Evolutionary conservation across 2,329 filamentous ascomycete genomes (phyloP).

Genomic region (Colletotrichum karsti): DNA sequence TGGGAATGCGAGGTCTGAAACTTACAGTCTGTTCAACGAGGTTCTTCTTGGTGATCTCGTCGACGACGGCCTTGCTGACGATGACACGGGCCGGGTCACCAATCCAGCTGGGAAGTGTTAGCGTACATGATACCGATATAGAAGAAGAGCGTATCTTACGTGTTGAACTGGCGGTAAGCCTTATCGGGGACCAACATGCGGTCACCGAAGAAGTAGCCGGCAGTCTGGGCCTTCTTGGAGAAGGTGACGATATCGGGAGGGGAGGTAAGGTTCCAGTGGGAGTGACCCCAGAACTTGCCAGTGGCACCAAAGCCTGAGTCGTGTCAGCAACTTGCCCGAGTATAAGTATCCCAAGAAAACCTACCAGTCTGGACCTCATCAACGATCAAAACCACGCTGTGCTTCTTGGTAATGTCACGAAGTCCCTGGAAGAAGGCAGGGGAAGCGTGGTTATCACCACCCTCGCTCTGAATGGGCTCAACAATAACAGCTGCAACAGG

Average conservation of each 20-base stretch:
- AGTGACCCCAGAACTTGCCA: slow-evolving; percentile 87
- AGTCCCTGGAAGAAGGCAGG: slow-evolving; percentile 81
- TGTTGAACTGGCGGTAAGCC: slow-evolving; percentile 88
- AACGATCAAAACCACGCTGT: slow-evolving; percentile 78
- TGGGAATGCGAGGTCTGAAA: background rate
- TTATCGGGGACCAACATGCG: slow-evolving; percentile 79
- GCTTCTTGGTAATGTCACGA: slow-evolving; percentile 74
- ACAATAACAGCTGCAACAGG: slow-evolving; percentile 79
- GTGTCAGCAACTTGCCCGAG: background rate
- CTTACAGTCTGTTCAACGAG: slow-evolving; percentile 68
- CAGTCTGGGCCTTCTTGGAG: slow-evolving; percentile 87
- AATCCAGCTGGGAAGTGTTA: slow-evolving; percentile 65
- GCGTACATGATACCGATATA: background rate
- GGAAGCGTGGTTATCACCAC: slow-evolving; percentile 85
- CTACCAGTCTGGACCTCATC: slow-evolving; percentile 79
- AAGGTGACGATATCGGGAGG: slow-evolving; percentile 91
- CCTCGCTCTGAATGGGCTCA: slow-evolving; percentile 85
- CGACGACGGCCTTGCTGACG: slow-evolving; percentile 80
- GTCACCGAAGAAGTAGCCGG: slow-evolving; percentile 84
- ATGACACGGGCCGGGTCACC: slow-evolving; percentile 81
- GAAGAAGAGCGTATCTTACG: slow-evolving; percentile 39
- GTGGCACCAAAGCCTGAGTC: slow-evolving; percentile 77
- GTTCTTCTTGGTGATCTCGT: slow-evolving; percentile 75
- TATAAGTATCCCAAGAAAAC: background rate
- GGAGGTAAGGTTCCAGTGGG: slow-evolving; percentile 78